Evolutionary conservation across 2,329 filamentous ascomycete species (phyloP).

Genomic region (Fusarium bactridioides): DNA sequence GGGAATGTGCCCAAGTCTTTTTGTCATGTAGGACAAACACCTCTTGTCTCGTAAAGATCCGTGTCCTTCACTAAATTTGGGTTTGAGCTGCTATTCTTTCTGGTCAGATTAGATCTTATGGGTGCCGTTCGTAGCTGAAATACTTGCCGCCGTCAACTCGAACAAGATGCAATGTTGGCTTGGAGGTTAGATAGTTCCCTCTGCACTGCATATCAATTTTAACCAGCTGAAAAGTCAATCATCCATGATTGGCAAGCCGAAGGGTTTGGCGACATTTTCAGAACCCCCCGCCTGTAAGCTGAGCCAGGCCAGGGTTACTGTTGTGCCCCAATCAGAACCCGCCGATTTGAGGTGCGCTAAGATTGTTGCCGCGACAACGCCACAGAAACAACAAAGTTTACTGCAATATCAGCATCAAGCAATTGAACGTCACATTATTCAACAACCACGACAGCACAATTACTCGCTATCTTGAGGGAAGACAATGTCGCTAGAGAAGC

Average conservation of each 20-base stretch:
- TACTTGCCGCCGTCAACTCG: not conserved
- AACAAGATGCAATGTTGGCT: fast-evolving
- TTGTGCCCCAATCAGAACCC: not conserved
- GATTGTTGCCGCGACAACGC: not conserved
- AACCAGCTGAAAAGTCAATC: fast-evolving
- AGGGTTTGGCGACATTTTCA: not conserved
- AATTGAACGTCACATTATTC: not conserved
- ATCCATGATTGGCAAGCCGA: not conserved
- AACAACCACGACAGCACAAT: not conserved
- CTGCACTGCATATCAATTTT: not conserved
- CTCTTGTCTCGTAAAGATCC: not conserved
- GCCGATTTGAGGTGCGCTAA: not conserved
- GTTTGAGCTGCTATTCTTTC: fast-evolving
- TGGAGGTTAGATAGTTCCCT: fast-evolving
- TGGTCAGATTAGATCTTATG: fast-evolving
- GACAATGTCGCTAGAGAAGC: not conserved
- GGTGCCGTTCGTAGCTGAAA: not conserved
- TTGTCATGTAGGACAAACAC: fast-evolving
- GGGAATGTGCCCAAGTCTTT: not conserved
- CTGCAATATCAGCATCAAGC: not conserved
- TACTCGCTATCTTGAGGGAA: not conserved
- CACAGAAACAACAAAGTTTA: not conserved
- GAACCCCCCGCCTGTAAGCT: not conserved
- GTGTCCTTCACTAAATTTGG: not conserved
- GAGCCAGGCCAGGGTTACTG: not conserved